Evolutionary conservation across 2,329 filamentous ascomycete genomes (phyloP), one percentile per base, ranked within the genome.

Genomic region (Alternaria atra): DNA sequence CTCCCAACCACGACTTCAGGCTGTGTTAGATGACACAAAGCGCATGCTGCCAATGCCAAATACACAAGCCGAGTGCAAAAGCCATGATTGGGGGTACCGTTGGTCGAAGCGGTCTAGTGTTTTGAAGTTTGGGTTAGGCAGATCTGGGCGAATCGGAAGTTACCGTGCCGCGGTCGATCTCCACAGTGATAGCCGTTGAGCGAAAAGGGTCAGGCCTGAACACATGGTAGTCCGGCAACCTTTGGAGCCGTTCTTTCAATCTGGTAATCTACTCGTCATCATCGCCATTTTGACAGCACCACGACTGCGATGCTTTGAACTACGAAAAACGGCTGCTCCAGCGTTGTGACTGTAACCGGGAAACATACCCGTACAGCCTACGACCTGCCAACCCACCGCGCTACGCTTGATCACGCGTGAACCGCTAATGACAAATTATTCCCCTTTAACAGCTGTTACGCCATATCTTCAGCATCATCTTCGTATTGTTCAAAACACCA

Each of bases 101-200:
- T 13, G 25, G 43, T 20, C 5, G 42, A 34, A 54, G 23, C 25
- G 54, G 40, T 30, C 50, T 58, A 27, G 34, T 47, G 55, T 42
- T 47, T 46, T 42, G 40, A 15, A 47, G 20, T 23, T 13, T 20
- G 6, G 25, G 27, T 39, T 44, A 40, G 42, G 29, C 6, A 17
- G 5, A 25, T 12, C 12, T 58, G 13, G 39, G 39, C 48, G 27
- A 17, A 44, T 25, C n/a, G 30, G 47, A n/a, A 20, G 23, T 25
- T 39, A 13, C 37, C 47, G 30, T 42, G 32, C 46, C 32, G 46
- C 34, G 34, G 25, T 15, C 2, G 43, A 42, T 54, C 34, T 37
- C 12, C 34, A 47, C 50, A 58, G 50, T 34, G 50, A 54, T 47
- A 32, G 25, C 46, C 20, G 55, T 35, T 44, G 25, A 23, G 55